Evolutionary conservation across 768 basidiomycete species (phyloP).

Genomic region (Leucocoprinus birnbaumii): DNA sequence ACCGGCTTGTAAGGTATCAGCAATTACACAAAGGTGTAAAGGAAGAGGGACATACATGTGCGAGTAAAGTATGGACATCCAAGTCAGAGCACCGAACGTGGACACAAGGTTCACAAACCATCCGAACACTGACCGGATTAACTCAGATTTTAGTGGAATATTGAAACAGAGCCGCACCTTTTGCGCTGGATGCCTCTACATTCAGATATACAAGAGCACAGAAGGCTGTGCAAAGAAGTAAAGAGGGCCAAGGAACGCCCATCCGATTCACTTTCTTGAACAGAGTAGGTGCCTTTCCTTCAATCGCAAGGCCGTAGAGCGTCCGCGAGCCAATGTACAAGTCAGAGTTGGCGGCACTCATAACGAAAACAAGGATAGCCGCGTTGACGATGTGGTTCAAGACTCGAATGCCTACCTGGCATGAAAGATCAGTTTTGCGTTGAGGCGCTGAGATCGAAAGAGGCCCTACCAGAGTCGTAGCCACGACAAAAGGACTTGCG

Average conservation of each 20-base stretch:
- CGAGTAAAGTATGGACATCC: constrained; percentile 52
- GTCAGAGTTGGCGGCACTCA: constrained; percentile 63
- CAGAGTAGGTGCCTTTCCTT: constrained; percentile 46
- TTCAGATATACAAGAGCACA: constrained; percentile 59
- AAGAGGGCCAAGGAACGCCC: constrained; percentile 49
- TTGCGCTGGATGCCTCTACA: constrained; percentile 44
- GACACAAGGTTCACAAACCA: constrained; percentile 50
- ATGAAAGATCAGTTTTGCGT: too few species aligned
- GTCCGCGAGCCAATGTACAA: constrained; percentile 52
- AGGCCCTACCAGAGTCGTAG: constrained; percentile 30
- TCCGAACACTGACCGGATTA: constrained; percentile 38
- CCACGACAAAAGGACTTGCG: constrained; percentile 65
- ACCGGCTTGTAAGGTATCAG: constrained; percentile 24
- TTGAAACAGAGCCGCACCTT: constrained; percentile 33
- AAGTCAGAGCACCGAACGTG: constrained; percentile 46
- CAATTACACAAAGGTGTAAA: not conserved
- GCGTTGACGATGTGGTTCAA: constrained; percentile 66
- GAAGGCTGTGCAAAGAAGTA: constrained; percentile 52
- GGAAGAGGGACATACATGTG: constrained; percentile 46
- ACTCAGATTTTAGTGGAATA: too few species aligned
- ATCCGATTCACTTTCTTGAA: constrained; percentile 40
- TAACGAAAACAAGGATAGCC: constrained; percentile 61
- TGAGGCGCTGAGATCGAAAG: constrained; percentile 28
- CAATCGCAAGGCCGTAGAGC: constrained; percentile 44
- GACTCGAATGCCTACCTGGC: constrained; percentile 17